Percentiles rank a stretch among this genome's conserved stretches.
Evolutionary conservation across 148 eudicot genomes (phyloP).

Genomic region (Persicaria maculosa): DNA sequence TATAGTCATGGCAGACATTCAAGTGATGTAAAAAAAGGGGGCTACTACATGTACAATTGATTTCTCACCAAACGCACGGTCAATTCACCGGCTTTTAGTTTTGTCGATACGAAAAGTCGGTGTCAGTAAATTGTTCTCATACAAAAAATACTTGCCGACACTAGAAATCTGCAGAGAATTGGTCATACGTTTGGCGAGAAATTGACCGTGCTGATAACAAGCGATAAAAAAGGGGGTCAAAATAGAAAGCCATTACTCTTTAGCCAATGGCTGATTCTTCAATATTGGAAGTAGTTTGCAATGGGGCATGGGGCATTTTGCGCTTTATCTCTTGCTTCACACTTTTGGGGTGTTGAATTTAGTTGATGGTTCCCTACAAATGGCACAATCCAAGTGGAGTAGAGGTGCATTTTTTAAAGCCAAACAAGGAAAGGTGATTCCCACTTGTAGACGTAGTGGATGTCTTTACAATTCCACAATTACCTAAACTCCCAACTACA

Average conservation of each 20-base stretch:
- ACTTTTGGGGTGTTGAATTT: not conserved
- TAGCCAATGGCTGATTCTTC: not conserved
- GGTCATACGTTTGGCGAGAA: too few species aligned
- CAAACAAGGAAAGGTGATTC: not conserved
- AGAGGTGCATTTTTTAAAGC: not conserved
- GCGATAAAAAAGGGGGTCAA: not conserved
- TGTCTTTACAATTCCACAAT: constrained; percentile 9
- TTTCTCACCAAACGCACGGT: too few species aligned
- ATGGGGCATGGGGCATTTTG: not conserved
- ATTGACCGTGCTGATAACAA: not conserved
- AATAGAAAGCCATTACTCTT: not conserved
- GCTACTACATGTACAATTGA: too few species aligned
- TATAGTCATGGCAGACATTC: too few species aligned
- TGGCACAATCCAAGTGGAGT: not conserved
- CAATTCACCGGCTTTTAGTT: too few species aligned
- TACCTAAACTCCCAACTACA: not conserved
- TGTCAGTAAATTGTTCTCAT: too few species aligned
- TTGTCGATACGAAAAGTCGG: too few species aligned
- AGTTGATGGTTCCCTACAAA: not conserved
- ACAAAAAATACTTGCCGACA: too few species aligned
- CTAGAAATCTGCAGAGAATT: too few species aligned
- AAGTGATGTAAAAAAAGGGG: too few species aligned
- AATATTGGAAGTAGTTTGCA: not conserved
- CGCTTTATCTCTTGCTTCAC: not conserved
- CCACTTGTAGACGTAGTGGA: constrained; percentile 4